Evolutionary conservation across 1,284 basidiomycete species (phyloP).

Genomic region (Apiotrichum montevideense): DNA sequence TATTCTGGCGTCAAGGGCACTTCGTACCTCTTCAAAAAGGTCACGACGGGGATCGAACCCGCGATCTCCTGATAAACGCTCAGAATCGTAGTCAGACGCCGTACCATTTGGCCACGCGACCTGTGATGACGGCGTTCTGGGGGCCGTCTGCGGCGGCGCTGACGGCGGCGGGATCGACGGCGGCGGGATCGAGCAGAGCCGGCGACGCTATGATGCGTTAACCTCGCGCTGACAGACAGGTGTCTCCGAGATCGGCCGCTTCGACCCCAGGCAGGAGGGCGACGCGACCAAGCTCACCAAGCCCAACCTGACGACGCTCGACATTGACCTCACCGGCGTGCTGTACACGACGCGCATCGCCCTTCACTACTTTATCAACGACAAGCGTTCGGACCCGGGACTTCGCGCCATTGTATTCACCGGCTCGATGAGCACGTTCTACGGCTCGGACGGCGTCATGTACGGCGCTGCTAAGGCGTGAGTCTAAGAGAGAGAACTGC

Average conservation of each 20-base stretch:
- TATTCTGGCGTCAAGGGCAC: constrained; percentile 12
- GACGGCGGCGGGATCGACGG: no score
- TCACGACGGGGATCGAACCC: no score
- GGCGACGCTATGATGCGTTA: constrained; percentile 9
- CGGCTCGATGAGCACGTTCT: constrained; percentile 13
- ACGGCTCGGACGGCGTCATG: constrained; percentile 13
- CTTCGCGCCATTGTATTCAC: constrained; percentile 12
- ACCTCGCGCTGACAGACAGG: constrained; percentile 7
- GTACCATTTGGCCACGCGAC: no score
- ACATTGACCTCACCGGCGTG: constrained; percentile 16
- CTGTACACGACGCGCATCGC: constrained; percentile 17
- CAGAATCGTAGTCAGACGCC: no score
- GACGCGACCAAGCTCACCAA: constrained; percentile 4
- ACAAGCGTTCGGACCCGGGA: constrained; percentile 11
- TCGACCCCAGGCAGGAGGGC: constrained; percentile 10
- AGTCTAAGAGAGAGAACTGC: constrained; percentile 11
- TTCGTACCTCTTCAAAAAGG: not conserved
- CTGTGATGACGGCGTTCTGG: not conserved
- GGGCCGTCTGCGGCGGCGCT: constrained; percentile 11
- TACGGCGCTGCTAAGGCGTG: constrained; percentile 17
- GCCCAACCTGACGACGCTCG: constrained; percentile 17
- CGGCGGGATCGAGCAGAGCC: no score
- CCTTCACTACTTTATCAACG: constrained; percentile 13
- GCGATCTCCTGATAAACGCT: no score
- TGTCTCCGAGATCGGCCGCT: constrained; percentile 12